Conservation (phyloP, 306 rosid genomes). For the Ormosia semicastrata region DNA sequence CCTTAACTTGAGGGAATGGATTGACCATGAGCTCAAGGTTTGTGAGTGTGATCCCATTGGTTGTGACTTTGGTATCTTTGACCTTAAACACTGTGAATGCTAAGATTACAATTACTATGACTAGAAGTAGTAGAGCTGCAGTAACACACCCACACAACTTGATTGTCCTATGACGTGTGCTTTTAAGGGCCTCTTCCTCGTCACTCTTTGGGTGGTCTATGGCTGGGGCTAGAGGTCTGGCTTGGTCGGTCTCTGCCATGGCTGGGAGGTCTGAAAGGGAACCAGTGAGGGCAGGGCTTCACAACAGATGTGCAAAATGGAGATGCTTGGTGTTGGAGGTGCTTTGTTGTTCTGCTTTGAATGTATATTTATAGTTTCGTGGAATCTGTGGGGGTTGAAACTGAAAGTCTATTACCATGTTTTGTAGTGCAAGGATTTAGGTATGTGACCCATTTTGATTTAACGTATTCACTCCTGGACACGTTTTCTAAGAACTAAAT, state of each 20-base stretch:
- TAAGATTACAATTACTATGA: constrained; percentile 41
- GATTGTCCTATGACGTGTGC: constrained; percentile 19
- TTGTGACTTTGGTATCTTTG: constrained; percentile 49
- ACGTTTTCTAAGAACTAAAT: too few species aligned
- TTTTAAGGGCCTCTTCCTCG: constrained; percentile 12
- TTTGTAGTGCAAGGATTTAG: too few species aligned
- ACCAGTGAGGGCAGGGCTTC: neutral
- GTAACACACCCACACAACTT: constrained; percentile 42
- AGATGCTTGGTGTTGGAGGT: neutral
- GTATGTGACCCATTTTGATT: too few species aligned
- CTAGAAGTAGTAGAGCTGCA: constrained; percentile 11
- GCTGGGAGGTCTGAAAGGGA: neutral
- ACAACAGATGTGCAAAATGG: neutral
- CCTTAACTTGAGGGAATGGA: constrained; percentile 32
- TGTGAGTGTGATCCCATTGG: constrained; percentile 43
- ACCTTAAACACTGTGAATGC: constrained; percentile 55
- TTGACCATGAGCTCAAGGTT: constrained; percentile 31
- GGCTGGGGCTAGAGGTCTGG: constrained; percentile 14
- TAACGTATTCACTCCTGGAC: too few species aligned
- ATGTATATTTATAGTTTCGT: too few species aligned
- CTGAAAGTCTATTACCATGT: too few species aligned
- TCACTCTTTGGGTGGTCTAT: constrained; percentile 22
- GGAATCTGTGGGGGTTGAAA: too few species aligned
- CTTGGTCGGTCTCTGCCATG: constrained; percentile 35
- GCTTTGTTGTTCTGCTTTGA: neutral